A percentile compares a stretch with the other conserved stretches of the same genome.
phyloP scores from a whole-genome alignment of 352 stramenopile genomes.

The Phytophthora brassicae region DNA sequence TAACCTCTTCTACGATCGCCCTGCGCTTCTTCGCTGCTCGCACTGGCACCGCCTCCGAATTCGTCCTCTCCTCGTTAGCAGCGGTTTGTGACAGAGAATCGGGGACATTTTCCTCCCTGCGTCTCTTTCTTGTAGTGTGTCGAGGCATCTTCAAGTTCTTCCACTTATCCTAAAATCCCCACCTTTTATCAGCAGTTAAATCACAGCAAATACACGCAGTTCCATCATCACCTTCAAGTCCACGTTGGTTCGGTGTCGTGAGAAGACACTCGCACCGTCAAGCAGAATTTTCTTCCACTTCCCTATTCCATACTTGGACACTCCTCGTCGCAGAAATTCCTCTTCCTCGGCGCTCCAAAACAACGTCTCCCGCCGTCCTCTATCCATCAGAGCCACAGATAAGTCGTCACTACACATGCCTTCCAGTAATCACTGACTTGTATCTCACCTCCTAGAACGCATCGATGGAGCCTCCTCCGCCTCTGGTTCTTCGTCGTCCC shows the following conservation, averaged over 20 bases:
- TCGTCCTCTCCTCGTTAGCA: not conserved
- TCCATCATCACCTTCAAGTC: slow-evolving; percentile 57
- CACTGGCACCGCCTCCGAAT: not conserved
- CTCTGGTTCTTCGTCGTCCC: slow-evolving; percentile 7
- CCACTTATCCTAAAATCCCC: slow-evolving; percentile 47
- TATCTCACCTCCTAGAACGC: not conserved
- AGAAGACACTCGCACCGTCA: slow-evolving; percentile 43
- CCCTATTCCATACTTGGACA: slow-evolving; percentile 42
- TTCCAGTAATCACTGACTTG: not conserved
- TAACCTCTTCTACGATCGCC: not conserved
- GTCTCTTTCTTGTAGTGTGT: slow-evolving; percentile 5
- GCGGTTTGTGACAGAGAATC: not conserved
- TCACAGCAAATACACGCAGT: not conserved
- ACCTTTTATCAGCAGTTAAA: not conserved
- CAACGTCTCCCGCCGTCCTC: slow-evolving; percentile 27
- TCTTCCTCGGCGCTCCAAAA: slow-evolving; percentile 55
- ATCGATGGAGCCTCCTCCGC: not conserved
- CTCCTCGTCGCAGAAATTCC: slow-evolving; percentile 37
- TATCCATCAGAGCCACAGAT: not conserved
- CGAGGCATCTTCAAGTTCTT: slow-evolving; percentile 26
- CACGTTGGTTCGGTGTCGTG: slow-evolving; percentile 50
- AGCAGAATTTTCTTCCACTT: slow-evolving; percentile 54
- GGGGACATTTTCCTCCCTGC: not conserved
- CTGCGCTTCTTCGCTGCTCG: not conserved
- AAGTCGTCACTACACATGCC: not conserved